Evolutionary conservation across 2,329 filamentous ascomycete genomes (phyloP), one percentile per base, ranked within the genome.

Genomic region (Emydomyces testavorans): DNA sequence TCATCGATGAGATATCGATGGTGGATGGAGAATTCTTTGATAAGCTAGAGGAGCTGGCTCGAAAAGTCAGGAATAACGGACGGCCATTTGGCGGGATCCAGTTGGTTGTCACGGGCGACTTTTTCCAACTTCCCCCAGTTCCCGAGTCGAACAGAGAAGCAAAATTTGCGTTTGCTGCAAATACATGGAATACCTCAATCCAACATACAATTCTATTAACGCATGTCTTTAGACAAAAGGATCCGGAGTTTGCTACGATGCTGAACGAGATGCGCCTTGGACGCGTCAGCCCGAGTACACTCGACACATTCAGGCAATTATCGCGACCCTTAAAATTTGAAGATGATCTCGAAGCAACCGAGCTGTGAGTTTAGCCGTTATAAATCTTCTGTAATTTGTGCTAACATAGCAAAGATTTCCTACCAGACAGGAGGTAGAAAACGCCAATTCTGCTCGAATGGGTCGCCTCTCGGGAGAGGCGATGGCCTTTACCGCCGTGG

Each of bases 1-100:
- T 98, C 56, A 78, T 98, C 57, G 92, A 98, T 65, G 92, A 98
- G 63, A 82, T 98, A 2, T 96, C 92, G 10, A 98, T 98, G 93
- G 89, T 98, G 3, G 92, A 98, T 58, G 92, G 87, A 1, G 89
- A 95, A 28, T 73, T 98, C 0, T 98, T 96, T 56, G 92, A 98
- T 70, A 98, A 98, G 65, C 75, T 98, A 15, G 88, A 93, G 52
- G 78, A 84, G 52, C 84, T 98, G 55, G 90, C 89, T 11, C 78
- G 90, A 48, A 79, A 74, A 2, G 80, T 98, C 52, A 80, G 89
- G 46, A 94, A 93, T 61, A 95, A 94, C 57, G 89, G 86, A 7
- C 78, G 86, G 7, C 85, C 92, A 0, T 98, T 94, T 72, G 93
- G 92, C 47, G 92, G 92, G 4, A 96, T 98, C 38, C 92, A 98